Percentiles rank a stretch among this genome's conserved stretches.
Evolutionary conservation across 306 rosid species (phyloP).

Genomic region (Parietaria judaica): DNA sequence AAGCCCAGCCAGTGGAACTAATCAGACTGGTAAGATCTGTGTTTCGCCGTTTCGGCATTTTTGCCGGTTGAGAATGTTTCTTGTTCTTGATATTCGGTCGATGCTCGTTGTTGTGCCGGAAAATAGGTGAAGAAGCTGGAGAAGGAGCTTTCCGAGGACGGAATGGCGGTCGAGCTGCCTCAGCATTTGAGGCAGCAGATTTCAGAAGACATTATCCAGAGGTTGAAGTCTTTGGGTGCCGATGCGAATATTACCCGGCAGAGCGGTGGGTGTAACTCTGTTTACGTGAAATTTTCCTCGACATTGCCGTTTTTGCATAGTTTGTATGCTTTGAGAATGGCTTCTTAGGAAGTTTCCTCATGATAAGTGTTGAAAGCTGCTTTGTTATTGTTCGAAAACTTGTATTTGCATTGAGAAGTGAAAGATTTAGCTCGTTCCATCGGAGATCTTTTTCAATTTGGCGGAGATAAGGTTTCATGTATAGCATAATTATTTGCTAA

Average conservation of each 20-base stretch:
- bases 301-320: background rate
- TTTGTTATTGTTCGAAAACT: no score
- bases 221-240: constrained; percentile 47
- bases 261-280: constrained; percentile 43
- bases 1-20: constrained; percentile 60
- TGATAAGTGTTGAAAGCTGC: no score
- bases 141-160: constrained; percentile 45
- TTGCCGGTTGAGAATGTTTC: background rate
- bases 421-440: no score
- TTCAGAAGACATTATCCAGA: constrained; percentile 51
- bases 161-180: constrained; percentile 43
- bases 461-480: no score
- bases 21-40: constrained; percentile 55
- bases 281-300: constrained; percentile 9
- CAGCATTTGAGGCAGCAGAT: constrained; percentile 60
- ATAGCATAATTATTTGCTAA: no score
- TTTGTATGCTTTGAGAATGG: no score
- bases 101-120: constrained; percentile 10
- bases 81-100: background rate
- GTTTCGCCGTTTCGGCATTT: background rate
- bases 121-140: constrained; percentile 56
- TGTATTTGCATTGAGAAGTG: no score
- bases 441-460: no score
- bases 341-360: no score
- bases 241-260: constrained; percentile 40